Percentiles rank a stretch among this genome's conserved stretches.
Evolutionary conservation across 1,284 basidiomycete species (phyloP).

Genomic region (Ganoderma sp.): DNA sequence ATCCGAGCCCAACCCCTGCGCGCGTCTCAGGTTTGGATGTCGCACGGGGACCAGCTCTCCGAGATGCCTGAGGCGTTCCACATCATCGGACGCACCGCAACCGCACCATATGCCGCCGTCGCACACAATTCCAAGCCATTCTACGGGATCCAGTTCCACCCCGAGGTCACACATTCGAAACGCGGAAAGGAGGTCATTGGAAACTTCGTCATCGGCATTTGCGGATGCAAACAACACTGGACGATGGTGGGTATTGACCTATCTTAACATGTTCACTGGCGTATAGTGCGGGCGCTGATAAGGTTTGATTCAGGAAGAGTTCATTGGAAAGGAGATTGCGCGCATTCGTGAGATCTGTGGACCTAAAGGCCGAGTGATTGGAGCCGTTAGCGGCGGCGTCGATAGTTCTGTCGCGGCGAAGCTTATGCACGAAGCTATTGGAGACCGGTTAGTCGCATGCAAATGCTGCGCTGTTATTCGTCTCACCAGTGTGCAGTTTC

Average conservation of each 20-base stretch:
- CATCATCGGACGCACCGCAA: conserved; percentile 86
- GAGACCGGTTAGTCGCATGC: conserved; percentile 72
- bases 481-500: conserved; percentile 63
- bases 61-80: conserved; percentile 85
- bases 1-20: conserved; percentile 1
- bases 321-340: conserved; percentile 96
- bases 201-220: conserved; percentile 87
- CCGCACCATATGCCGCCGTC: conserved; percentile 93
- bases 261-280: neutral
- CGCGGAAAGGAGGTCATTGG: conserved; percentile 92
- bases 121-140: conserved; percentile 90
- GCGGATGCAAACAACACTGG: conserved; percentile 86
- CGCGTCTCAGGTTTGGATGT: conserved; percentile 92
- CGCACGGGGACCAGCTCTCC: conserved; percentile 95
- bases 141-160: conserved; percentile 99
- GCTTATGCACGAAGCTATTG: conserved; percentile 99
- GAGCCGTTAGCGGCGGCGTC: conserved; percentile 97
- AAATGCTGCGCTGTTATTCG: neutral
- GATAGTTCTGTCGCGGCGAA: conserved; percentile 99
- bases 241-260: conserved; percentile 76
- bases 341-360: conserved; percentile 97
- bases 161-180: conserved; percentile 96
- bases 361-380: conserved; percentile 93
- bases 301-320: conserved; percentile 74
- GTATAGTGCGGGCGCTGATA: neutral